A percentile compares a stretch with the other conserved stretches of the same genome.
phyloP scores from a whole-genome alignment of 768 basidiomycete species.

The Agaricus bisporus region DNA sequence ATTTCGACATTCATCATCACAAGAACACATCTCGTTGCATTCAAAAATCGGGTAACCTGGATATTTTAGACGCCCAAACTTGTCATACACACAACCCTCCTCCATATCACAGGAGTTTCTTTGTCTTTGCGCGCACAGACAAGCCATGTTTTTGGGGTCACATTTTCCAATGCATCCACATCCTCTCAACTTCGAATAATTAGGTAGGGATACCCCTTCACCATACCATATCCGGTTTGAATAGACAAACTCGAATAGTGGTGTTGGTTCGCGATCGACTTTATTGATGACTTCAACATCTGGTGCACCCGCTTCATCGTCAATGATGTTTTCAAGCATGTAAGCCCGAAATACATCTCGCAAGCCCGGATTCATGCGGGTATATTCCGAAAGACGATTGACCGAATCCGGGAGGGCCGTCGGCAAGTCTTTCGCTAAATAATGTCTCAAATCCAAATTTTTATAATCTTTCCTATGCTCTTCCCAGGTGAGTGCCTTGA shows the following conservation, averaged over 20 bases:
- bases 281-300: constrained; percentile 62
- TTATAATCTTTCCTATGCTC: constrained; percentile 26
- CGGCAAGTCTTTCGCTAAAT: constrained; percentile 47
- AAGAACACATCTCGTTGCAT: constrained; percentile 78
- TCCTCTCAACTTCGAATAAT: constrained; percentile 48
- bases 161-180: constrained; percentile 77
- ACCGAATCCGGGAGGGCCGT: constrained; percentile 61
- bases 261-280: constrained; percentile 62
- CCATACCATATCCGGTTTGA: constrained; percentile 77
- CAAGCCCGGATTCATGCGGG: constrained; percentile 35
- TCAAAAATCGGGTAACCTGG: constrained; percentile 69
- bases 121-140: constrained; percentile 64
- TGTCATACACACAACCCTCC: constrained; percentile 66
- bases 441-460: constrained; percentile 27
- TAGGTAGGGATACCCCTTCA: constrained; percentile 61
- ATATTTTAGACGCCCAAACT: constrained; percentile 44
- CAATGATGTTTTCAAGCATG: constrained; percentile 58
- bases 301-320: constrained; percentile 67
- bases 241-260: constrained; percentile 85
- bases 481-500: constrained; percentile 32
- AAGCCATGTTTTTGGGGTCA: constrained; percentile 66
- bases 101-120: constrained; percentile 27
- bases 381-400: constrained; percentile 41
- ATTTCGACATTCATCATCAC: constrained; percentile 77
- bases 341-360: constrained; percentile 55